Evolutionary conservation across 352 stramenopile genomes (phyloP).

Genomic region (Thraustochytrium aureum): DNA sequence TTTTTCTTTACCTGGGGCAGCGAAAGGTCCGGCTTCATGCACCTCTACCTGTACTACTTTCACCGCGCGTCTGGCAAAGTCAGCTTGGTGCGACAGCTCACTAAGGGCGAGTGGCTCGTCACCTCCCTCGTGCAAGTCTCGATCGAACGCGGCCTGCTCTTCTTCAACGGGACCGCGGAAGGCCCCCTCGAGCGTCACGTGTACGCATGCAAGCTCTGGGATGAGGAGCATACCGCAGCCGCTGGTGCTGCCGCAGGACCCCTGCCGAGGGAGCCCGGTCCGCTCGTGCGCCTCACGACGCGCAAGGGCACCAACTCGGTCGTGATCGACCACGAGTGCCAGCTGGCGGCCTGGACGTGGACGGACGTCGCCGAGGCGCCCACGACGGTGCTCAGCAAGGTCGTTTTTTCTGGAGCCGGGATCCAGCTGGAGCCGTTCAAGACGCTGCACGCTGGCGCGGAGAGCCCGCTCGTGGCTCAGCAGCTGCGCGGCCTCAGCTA

Average conservation of each 20-base stretch:
- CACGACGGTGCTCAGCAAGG: background rate
- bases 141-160: slow-evolving; percentile 5
- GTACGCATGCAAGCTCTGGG: slow-evolving; percentile 9
- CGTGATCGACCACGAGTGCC: slow-evolving; percentile 37
- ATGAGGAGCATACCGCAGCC: background rate
- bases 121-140: slow-evolving; percentile 15
- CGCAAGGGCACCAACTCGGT: slow-evolving; percentile 4
- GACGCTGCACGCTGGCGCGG: background rate
- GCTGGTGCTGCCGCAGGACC: background rate
- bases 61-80: background rate
- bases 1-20: slow-evolving; percentile 95
- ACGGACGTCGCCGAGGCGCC: background rate
- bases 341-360: slow-evolving; percentile 1
- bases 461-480: background rate
- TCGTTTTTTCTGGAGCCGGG: no score
- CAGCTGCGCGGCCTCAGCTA: background rate
- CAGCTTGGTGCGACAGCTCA: background rate
- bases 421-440: background rate
- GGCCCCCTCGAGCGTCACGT: slow-evolving; percentile 42
- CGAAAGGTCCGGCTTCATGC: slow-evolving; percentile 88
- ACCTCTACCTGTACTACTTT: slow-evolving; percentile 92
- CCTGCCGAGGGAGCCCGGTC: background rate
- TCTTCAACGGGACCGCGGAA: slow-evolving; percentile 25
- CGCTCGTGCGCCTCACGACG: background rate
- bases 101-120: slow-evolving; percentile 11